Evolutionary conservation across 768 basidiomycete species (phyloP), one percentile per base, ranked within the genome.

Genomic region (Termitomyces sp.): DNA sequence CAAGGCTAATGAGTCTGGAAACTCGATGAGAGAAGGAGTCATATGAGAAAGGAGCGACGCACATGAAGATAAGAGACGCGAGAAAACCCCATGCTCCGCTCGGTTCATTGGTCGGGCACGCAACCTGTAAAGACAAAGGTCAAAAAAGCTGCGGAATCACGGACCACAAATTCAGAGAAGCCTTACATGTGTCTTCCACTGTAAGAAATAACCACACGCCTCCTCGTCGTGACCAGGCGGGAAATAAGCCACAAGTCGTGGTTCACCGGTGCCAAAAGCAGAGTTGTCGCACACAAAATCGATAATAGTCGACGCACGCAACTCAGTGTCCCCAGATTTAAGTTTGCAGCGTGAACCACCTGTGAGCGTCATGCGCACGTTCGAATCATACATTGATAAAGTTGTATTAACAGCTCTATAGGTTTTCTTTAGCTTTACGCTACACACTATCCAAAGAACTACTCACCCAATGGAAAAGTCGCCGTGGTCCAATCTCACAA

Each of bases 171-270:
- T 26, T n/a, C 18, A 40, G 14, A 20, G 40, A 10, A 28, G n/a
- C 28, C 82, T 65, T 62, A 93, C 92, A 63, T 84, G 84, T 5
- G 89, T 93, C 55, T 79, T 76, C 93, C 93, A 95, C 73, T 94
- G 91, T 40, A 95, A 71, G 57, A 88, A 81, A 67, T 86, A 94
- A 13, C 84, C 80, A 68, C 93, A 95, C n/a, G 83, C 83, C 28
- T 66, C 66, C 9, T 86, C 80, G 35, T 87, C 84, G 16, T 82
- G 79, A 9, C 74, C 73, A 8, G 84, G 82, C 5, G 89, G 89
- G 24, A 92, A 80, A 50, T 88, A 84, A 2, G 82, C 85, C 3
- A 92, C 69, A 4, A 94, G 76, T 18, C 73, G 66, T 10, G 80
- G 79, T 62, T 60, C 66, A 62, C 88, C 88, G 52, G 72, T 70